A percentile compares a stretch with the other conserved stretches of the same genome.
Conservation (phyloP, 2,329 filamentous ascomycete species). For the Phialophora verrucosa region DNA sequence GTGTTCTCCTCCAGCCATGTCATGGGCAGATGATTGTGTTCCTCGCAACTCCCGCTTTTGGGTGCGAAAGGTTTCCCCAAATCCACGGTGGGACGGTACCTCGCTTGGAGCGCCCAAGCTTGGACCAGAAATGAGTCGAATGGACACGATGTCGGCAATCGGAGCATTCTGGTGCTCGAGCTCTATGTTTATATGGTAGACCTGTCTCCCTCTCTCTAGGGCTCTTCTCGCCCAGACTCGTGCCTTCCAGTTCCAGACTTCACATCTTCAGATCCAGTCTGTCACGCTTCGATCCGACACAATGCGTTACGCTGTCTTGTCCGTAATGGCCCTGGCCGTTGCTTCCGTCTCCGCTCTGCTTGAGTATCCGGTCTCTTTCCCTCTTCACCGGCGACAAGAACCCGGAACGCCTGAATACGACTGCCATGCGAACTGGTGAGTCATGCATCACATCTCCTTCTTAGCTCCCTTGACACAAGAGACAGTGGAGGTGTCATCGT, state of each 20-base stretch:
- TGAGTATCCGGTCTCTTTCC: slow-evolving; percentile 22
- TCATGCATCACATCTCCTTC: background rate
- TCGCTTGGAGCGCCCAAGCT: background rate
- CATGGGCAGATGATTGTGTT: background rate
- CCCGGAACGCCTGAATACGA: slow-evolving; percentile 45
- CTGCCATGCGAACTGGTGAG: slow-evolving; percentile 46
- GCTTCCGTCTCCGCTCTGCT: slow-evolving; percentile 25
- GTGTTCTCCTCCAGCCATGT: too few species aligned
- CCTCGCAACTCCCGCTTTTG: background rate
- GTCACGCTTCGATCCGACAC: slow-evolving; percentile 14
- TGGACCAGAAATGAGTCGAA: background rate
- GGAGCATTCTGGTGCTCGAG: background rate
- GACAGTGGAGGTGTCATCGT: slow-evolving; percentile 43
- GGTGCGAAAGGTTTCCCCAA: background rate
- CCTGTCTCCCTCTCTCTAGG: background rate
- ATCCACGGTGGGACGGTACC: background rate
- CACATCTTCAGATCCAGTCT: background rate
- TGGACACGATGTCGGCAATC: background rate
- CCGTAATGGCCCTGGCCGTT: slow-evolving; percentile 19
- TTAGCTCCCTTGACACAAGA: background rate
- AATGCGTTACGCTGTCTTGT: slow-evolving; percentile 25
- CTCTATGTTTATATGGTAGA: background rate
- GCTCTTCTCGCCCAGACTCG: background rate
- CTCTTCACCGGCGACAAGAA: slow-evolving; percentile 31
- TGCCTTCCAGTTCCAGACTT: background rate